Evolutionary conservation across 305 asterid species (phyloP).

Genomic region (Fraxinus angustifolia): DNA sequence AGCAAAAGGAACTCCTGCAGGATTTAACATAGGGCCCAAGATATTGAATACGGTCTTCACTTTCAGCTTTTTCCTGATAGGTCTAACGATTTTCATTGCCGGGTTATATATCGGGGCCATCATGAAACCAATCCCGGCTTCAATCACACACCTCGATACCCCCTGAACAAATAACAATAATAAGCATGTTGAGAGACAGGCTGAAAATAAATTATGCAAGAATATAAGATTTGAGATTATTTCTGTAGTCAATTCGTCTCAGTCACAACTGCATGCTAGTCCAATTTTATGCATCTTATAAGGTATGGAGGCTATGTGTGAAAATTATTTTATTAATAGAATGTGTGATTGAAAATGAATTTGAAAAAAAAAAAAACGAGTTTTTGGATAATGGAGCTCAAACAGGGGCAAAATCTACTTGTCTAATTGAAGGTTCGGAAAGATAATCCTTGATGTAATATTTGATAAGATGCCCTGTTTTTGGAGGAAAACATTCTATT

Average conservation of each 20-base stretch:
- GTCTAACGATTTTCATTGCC: constrained; percentile 56
- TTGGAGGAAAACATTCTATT: neutral
- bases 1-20: constrained; percentile 50
- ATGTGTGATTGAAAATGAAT: too few relatives aligned
- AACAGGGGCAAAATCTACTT: too few relatives aligned
- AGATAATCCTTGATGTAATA: neutral
- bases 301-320: neutral
- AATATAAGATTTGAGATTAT: neutral
- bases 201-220: neutral
- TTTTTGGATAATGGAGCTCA: too few relatives aligned
- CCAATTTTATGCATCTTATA: neutral
- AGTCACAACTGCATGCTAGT: neutral
- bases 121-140: constrained; percentile 60
- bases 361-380: too few relatives aligned
- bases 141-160: constrained; percentile 45
- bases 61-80: constrained; percentile 55
- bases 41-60: constrained; percentile 53
- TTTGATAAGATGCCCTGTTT: neutral
- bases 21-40: constrained; percentile 54
- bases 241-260: neutral
- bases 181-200: neutral
- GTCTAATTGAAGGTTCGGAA: neutral
- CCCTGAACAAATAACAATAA: constrained; percentile 28
- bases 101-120: constrained; percentile 60
- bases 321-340: too few relatives aligned